Evolutionary conservation across 2,329 filamentous ascomycete species (phyloP), one percentile per base, ranked within the genome.

Genomic region (Akanthomyces dipterigenus): DNA sequence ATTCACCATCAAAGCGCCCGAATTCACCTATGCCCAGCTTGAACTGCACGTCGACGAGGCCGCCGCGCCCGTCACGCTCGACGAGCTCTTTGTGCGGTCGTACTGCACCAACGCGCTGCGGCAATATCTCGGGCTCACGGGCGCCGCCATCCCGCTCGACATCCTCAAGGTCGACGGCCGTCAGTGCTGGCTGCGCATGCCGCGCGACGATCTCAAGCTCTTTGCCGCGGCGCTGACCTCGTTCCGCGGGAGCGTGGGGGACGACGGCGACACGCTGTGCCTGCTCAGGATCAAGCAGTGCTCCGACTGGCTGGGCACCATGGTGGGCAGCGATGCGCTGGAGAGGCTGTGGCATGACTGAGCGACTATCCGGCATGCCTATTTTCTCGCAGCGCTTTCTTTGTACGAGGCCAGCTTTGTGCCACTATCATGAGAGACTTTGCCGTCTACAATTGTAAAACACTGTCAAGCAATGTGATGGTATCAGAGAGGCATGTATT

Each of bases 61-160:
- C 49, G 67, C 71, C 20, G 63, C 64, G 38, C 50, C 54, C 16
- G 55, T 60, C 3, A 49, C 65, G 1, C 75, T 90, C 6, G 88
- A 92, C 72, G 76, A 79, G 3, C 75, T 91, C 3, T 86, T 86
- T 42, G 78, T 82, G 20, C 84, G 83, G 38, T 77, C 84, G 0
- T 86, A 89, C 68, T 82, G 89, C 66, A 83, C 82, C 2, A 72
- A 81, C 1, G 86, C 89, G 0, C 76, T 93, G 8, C 78, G 77
- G 1, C 83, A 88, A 64, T 92, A 90, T 67, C 82, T 93, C 1
- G 90, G 90, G 22, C 74, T 84, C 20, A 86, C 84, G 0, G 90
- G 90, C 12, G 75, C 80, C 2, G 85, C 84, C 12, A 86, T 93
- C 3, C 76, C 86, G 1, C 70, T 92, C 61, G 90, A 93, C 69